phyloP scores from a whole-genome alignment of 805 yeast species.

The Metschnikowia kofuensis region DNA sequence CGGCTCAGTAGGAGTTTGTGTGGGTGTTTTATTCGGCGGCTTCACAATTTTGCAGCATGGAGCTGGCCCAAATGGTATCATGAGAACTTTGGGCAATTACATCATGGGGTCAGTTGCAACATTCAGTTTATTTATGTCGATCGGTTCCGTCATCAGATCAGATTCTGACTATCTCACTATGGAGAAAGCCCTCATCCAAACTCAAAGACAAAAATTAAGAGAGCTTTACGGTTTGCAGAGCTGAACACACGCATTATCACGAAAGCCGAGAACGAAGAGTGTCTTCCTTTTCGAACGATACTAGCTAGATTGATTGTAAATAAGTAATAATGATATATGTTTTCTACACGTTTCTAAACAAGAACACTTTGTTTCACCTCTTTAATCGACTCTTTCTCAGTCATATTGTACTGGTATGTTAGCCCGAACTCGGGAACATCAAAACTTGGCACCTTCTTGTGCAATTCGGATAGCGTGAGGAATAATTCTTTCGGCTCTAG shows the following conservation, averaged over 20 bases:
- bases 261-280: not conserved
- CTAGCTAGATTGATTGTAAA: conserved; percentile 1
- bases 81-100: conserved; percentile 95
- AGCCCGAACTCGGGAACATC: conserved; percentile 75
- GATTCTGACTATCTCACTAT: conserved; percentile 42
- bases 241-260: not conserved
- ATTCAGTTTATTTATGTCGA: conserved; percentile 93
- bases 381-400: not conserved
- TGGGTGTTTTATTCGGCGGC: conserved; percentile 93
- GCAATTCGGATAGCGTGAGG: conserved; percentile 43
- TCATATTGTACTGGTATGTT: conserved; percentile 53
- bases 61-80: conserved; percentile 97
- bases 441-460: conserved; percentile 36
- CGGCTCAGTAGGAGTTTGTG: conserved; percentile 84
- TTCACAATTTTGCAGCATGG: conserved; percentile 88
- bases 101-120: conserved; percentile 96
- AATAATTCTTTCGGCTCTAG: conserved; percentile 74
- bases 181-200: conserved; percentile 17
- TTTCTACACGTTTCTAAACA: no score
- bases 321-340: not conserved
- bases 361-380: no score
- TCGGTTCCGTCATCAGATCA: conserved; percentile 88
- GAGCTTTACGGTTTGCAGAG: conserved; percentile 17
- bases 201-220: conserved; percentile 18
- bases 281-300: not conserved